Evolutionary conservation across 73 alveolate genomes (phyloP).

Genomic region (Uronychia binucleata): DNA sequence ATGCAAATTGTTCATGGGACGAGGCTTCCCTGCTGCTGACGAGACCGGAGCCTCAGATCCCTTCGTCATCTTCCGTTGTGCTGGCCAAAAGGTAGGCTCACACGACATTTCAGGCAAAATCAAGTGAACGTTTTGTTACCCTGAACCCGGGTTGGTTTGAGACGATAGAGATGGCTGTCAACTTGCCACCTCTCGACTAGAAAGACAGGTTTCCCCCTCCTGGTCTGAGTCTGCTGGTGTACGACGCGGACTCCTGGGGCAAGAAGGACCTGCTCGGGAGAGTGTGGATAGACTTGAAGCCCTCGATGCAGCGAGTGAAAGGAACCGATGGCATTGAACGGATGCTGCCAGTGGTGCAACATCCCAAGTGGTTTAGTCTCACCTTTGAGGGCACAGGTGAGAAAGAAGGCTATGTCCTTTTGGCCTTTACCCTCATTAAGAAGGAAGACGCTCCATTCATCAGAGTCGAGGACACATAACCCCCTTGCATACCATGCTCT

Average conservation of each 20-base stretch:
- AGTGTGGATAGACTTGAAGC: slow-evolving; percentile 69
- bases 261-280: slow-evolving; percentile 81
- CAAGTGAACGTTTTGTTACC: slow-evolving; percentile 57
- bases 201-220: slow-evolving; percentile 54
- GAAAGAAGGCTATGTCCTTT: slow-evolving; percentile 60
- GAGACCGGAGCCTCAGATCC: slow-evolving; percentile 88
- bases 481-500: slow-evolving; percentile 35
- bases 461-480: slow-evolving; percentile 37
- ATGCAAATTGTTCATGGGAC: slow-evolving; percentile 70
- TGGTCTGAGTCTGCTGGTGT: slow-evolving; percentile 69
- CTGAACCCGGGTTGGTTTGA: slow-evolving; percentile 87
- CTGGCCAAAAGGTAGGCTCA: slow-evolving; percentile 44
- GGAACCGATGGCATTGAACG: neutral
- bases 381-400: slow-evolving; percentile 74
- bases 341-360: slow-evolving; percentile 9
- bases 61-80: slow-evolving; percentile 73
- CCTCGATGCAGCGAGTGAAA: neutral
- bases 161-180: slow-evolving; percentile 63
- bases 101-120: slow-evolving; percentile 17
- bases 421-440: slow-evolving; percentile 57
- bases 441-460: slow-evolving; percentile 26
- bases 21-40: slow-evolving; percentile 88
- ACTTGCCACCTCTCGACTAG: slow-evolving; percentile 62
- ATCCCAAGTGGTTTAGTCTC: slow-evolving; percentile 73
- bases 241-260: slow-evolving; percentile 71